Evolutionary conservation across 352 stramenopile genomes (phyloP).

Genomic region (Phytophthora uliginosa): DNA sequence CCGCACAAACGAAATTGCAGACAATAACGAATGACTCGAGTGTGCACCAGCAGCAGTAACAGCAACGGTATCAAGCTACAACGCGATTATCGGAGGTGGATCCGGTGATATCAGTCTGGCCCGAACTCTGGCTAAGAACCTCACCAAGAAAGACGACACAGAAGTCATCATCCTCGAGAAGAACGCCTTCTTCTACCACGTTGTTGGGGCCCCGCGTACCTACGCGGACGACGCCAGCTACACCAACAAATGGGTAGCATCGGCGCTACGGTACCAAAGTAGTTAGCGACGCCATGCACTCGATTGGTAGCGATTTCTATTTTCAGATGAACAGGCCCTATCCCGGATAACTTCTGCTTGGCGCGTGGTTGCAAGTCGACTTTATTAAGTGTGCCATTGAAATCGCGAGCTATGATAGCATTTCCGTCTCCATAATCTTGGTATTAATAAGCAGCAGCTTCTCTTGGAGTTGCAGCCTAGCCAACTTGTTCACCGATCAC

Average conservation of each 20-base stretch:
- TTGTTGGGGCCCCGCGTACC: not conserved
- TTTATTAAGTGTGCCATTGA: too few species aligned
- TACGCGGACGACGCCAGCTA: not conserved
- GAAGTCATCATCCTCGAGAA: conserved; percentile 32
- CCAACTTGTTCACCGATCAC: too few species aligned
- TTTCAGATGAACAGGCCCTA: too few species aligned
- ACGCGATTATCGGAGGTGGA: conserved; percentile 5
- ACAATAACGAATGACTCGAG: not conserved
- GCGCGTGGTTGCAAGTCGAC: too few species aligned
- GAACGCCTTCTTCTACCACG: not conserved
- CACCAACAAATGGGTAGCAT: not conserved
- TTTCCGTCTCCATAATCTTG: too few species aligned
- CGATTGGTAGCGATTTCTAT: too few species aligned
- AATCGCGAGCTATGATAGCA: too few species aligned
- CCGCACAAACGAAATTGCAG: not conserved
- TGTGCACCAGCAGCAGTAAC: too few species aligned
- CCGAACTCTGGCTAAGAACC: conserved; percentile 7
- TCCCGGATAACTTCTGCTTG: too few species aligned
- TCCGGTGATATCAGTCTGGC: not conserved
- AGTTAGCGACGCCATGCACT: not conserved
- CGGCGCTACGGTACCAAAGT: not conserved
- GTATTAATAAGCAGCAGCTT: too few species aligned
- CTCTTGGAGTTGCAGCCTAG: too few species aligned
- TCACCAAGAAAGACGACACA: conserved; percentile 35
- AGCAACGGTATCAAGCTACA: not conserved